Evolutionary conservation across 495 filamentous ascomycete species (phyloP).

Genomic region (Neurospora sp.): DNA sequence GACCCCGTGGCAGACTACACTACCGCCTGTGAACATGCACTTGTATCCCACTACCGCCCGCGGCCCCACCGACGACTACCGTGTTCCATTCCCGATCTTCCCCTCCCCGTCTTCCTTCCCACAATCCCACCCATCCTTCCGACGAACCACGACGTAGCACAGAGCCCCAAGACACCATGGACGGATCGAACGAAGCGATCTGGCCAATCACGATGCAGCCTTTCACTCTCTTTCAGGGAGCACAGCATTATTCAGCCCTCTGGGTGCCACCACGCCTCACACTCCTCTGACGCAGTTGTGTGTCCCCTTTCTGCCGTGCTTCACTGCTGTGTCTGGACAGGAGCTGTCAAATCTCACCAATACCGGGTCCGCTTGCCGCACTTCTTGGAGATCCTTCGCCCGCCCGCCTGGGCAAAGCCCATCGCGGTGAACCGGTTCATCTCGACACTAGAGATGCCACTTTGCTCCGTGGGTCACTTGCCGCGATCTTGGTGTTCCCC

Average conservation of each 20-base stretch:
- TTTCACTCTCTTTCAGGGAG: not conserved
- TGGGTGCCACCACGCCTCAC: not conserved
- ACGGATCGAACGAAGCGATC: not conserved
- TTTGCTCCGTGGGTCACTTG: not conserved
- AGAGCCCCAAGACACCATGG: not conserved
- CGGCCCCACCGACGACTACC: constrained; percentile 35
- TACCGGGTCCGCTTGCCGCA: not conserved
- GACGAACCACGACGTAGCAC: not conserved
- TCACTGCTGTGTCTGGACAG: not conserved
- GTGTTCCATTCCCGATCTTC: constrained; percentile 26
- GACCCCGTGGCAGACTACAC: not conserved
- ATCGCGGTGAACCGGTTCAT: not conserved
- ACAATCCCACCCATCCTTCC: not conserved
- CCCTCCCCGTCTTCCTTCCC: constrained; percentile 2
- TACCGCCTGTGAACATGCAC: not conserved
- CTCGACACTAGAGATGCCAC: not conserved
- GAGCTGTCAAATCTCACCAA: not conserved
- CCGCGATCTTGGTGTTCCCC: not conserved
- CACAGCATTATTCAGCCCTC: not conserved
- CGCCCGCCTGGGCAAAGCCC: not conserved
- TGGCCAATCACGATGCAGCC: not conserved
- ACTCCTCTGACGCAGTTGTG: not conserved
- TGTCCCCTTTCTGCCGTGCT: not conserved
- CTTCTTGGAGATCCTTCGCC: not conserved
- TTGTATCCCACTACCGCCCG: constrained; percentile 8